phyloP scores from a whole-genome alignment of 2,329 filamentous ascomycete genomes.

The Cladobotryum mycophilum region DNA sequence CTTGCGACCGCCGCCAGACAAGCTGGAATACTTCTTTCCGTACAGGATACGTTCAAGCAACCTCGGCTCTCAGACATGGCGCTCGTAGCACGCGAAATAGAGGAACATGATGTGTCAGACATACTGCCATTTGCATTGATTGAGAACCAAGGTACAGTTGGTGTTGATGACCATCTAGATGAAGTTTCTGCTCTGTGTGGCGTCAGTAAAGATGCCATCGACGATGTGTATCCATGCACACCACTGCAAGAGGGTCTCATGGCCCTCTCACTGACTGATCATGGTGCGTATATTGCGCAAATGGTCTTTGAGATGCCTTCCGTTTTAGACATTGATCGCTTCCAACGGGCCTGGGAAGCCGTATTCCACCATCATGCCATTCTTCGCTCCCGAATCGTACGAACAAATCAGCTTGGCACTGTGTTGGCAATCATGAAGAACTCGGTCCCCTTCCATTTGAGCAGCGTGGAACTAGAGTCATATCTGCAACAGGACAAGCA shows the following conservation, averaged over 20 bases:
- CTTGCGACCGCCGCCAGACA: neutral
- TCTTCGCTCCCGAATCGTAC: conserved; percentile 1
- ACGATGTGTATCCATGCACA: neutral
- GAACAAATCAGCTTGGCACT: neutral
- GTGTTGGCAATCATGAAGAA: too few species aligned
- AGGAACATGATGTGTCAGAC: neutral
- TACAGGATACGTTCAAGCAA: neutral
- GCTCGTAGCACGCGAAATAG: neutral
- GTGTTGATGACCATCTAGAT: neutral
- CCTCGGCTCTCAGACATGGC: neutral
- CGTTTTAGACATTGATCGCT: neutral
- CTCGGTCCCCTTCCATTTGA: too few species aligned
- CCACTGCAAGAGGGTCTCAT: neutral
- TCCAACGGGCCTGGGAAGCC: conserved; percentile 11
- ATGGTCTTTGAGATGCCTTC: neutral
- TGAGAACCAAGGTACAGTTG: too few species aligned
- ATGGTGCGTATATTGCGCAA: neutral
- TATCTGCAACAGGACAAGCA: neutral
- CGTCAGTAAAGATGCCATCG: neutral
- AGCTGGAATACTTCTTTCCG: neutral
- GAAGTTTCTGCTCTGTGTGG: too few species aligned
- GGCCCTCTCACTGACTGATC: neutral
- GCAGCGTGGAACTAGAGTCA: too few species aligned
- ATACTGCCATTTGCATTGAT: too few species aligned
- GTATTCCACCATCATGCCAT: neutral